phyloP scores from a whole-genome alignment of 331 rosid species.

The Ulmus americana region DNA sequence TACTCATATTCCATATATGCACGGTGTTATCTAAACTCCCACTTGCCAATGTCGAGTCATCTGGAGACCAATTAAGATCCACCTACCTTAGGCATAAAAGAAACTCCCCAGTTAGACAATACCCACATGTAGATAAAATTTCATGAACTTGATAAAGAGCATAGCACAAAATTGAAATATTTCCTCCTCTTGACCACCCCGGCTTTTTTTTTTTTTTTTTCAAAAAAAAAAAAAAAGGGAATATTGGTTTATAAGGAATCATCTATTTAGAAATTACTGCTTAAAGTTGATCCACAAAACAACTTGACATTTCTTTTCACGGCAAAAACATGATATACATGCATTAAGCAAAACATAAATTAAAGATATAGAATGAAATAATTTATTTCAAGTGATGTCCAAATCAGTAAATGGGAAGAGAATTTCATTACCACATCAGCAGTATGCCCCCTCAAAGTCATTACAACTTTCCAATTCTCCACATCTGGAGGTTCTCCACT shows the following conservation, averaged over 20 bases:
- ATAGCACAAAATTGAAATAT: not conserved
- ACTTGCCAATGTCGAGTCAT: conserved; percentile 89
- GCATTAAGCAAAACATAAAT: not conserved
- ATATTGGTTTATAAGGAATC: not conserved
- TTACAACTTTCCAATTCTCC: conserved; percentile 92
- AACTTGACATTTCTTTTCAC: not conserved
- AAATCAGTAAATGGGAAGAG: conserved; percentile 18
- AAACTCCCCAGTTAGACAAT: conserved; percentile 49
- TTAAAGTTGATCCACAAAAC: not conserved
- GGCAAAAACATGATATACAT: not conserved
- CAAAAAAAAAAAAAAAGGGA: no score
- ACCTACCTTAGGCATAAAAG: conserved; percentile 93
- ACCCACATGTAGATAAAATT: conserved; percentile 18
- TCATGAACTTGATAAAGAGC: conserved; percentile 4
- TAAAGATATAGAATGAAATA: not conserved
- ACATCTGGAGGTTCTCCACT: conserved; percentile 98
- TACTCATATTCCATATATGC: conserved; percentile 93
- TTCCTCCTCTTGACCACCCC: not conserved
- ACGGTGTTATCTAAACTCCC: conserved; percentile 95
- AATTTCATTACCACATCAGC: conserved; percentile 94
- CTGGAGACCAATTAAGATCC: conserved; percentile 99
- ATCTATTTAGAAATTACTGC: no score
- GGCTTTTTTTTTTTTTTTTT: not conserved
- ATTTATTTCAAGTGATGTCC: not conserved
- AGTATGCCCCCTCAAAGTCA: conserved; percentile 96